Conservation (phyloP, 805 yeast species). For the Jamesozyma lodderae region DNA sequence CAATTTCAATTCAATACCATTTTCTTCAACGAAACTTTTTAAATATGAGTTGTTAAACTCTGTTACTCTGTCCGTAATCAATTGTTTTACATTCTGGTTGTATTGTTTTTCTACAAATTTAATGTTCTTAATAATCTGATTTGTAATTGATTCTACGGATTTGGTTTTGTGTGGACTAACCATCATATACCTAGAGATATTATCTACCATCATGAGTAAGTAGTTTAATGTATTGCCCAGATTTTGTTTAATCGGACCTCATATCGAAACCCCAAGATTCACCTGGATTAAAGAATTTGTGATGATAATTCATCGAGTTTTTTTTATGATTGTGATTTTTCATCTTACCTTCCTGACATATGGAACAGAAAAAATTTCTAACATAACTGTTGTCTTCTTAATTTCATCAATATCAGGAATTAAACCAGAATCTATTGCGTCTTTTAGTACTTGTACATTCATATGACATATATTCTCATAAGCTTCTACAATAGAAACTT, state of each 20-base stretch:
- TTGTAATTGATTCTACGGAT: not conserved
- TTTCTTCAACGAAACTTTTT: not conserved
- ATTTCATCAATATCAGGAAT: not conserved
- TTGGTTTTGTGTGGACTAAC: slow-evolving; percentile 1
- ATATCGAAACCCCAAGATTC: slow-evolving; percentile 7
- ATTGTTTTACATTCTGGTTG: slow-evolving; percentile 2
- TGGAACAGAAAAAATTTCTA: not conserved
- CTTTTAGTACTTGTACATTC: not conserved
- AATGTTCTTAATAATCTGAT: slow-evolving; percentile 4
- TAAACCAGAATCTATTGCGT: not conserved
- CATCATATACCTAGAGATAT: slow-evolving; percentile 5
- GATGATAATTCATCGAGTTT: slow-evolving; percentile 4
- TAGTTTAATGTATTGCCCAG: not conserved
- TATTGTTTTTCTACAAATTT: slow-evolving; percentile 3
- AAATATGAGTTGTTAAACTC: slow-evolving; percentile 4
- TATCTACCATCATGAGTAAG: slow-evolving; percentile 8
- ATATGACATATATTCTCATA: not conserved
- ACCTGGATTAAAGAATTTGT: slow-evolving; percentile 1
- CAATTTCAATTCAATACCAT: slow-evolving; percentile 2
- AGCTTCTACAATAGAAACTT: not conserved
- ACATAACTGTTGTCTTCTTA: not conserved
- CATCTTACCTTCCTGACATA: slow-evolving; percentile 1
- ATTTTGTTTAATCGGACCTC: slow-evolving; percentile 2
- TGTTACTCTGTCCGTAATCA: slow-evolving; percentile 6
- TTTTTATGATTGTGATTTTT: slow-evolving; percentile 3